Percentiles rank a stretch among this genome's conserved stretches.
Evolutionary conservation across 2,329 filamentous ascomycete genomes (phyloP).

Genomic region (Pseudogymnoascus sp.): DNA sequence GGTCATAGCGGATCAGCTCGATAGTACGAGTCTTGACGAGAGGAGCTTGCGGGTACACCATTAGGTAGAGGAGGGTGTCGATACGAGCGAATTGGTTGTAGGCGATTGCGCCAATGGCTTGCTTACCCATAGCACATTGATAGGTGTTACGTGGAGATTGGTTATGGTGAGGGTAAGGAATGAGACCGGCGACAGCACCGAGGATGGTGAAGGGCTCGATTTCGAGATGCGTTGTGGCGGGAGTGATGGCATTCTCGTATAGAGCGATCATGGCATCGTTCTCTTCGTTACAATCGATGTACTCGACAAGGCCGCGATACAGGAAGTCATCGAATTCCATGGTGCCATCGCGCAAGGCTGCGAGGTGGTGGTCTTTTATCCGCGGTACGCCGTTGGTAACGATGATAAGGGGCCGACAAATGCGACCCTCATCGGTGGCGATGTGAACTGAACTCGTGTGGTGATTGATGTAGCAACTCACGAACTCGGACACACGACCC

Average conservation of each 20-base stretch:
- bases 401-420: constrained; percentile 91
- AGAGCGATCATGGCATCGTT: constrained; percentile 92
- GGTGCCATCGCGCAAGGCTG: constrained; percentile 71
- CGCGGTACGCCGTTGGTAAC: constrained; percentile 81
- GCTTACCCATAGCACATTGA: constrained; percentile 99
- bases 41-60: constrained; percentile 95
- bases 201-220: constrained; percentile 97
- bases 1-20: constrained; percentile 93
- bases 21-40: constrained; percentile 98
- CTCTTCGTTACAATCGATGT: constrained; percentile 96
- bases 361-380: constrained; percentile 69
- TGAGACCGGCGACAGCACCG: constrained; percentile 89
- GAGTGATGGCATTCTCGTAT: constrained; percentile 75
- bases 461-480: constrained; percentile 92
- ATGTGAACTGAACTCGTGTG: constrained; percentile 90
- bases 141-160: constrained; percentile 98
- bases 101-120: constrained; percentile 96
- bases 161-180: constrained; percentile 97
- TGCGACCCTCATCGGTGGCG: constrained; percentile 92
- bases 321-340: constrained; percentile 93
- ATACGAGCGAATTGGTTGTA: constrained; percentile 98
- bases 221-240: constrained; percentile 84
- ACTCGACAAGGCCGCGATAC: constrained; percentile 83
- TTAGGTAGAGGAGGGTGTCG: constrained; percentile 88
- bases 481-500: constrained; percentile 89